phyloP scores from a whole-genome alignment of 371 early-diverging fungal genomes.

The Syncephalastrum contaminatum region DNA sequence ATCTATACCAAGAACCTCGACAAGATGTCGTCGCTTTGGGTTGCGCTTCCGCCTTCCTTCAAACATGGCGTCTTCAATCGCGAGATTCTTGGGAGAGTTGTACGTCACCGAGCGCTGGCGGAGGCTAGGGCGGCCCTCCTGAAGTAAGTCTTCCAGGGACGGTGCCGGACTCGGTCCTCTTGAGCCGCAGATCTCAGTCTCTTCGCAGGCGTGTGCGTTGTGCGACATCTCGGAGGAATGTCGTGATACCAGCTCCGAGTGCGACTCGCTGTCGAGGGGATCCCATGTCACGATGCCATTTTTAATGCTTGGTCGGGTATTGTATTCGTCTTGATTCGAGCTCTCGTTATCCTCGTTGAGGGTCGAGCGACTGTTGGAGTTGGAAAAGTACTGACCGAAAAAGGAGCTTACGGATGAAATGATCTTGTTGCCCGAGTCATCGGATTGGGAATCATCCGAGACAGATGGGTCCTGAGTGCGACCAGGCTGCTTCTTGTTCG shows the following conservation, averaged over 20 bases:
- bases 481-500: no score
- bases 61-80: no score
- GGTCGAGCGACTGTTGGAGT: slow-evolving; percentile 9
- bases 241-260: no score
- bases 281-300: slow-evolving; percentile 32
- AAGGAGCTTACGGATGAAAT: no score
- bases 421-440: no score
- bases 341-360: neutral
- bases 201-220: no score
- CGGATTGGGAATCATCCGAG: no score
- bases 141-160: no score
- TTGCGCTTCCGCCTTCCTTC: neutral
- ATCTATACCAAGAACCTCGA: slow-evolving; percentile 47
- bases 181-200: no score
- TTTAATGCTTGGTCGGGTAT: neutral
- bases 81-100: neutral
- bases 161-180: no score
- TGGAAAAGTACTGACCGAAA: slow-evolving; percentile 14
- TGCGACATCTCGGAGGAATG: no score
- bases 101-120: neutral
- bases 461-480: no score
- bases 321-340: neutral
- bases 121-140: neutral
- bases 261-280: slow-evolving; percentile 11
- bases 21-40: slow-evolving; percentile 22